A percentile compares a stretch with the other conserved stretches of the same genome.
Conservation (phyloP, 1,139 yeast species). For the Hemisphaericaspora xylofermentans region DNA sequence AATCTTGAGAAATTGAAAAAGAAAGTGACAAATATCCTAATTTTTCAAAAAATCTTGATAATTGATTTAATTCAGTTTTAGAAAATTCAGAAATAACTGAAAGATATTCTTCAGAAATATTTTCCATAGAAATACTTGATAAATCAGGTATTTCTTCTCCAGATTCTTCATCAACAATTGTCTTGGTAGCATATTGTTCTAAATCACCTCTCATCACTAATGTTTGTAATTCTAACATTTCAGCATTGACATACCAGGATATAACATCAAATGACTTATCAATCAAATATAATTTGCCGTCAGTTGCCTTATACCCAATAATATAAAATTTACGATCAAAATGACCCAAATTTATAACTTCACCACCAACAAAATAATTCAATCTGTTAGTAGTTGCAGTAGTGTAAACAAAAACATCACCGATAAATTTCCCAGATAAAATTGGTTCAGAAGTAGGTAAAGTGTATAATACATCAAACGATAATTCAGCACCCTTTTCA, state of each 20-base stretch:
- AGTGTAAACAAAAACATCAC: slow-evolving; percentile 93
- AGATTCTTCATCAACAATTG: slow-evolving; percentile 36
- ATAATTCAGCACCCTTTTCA: slow-evolving; percentile 84
- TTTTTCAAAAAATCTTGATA: slow-evolving; percentile 90
- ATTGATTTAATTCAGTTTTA: slow-evolving; percentile 69
- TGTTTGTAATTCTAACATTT: slow-evolving; percentile 93
- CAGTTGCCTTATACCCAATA: slow-evolving; percentile 78
- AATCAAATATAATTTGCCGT: slow-evolving; percentile 85
- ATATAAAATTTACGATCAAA: slow-evolving; percentile 86
- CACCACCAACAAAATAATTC: slow-evolving; percentile 93
- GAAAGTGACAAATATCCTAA: slow-evolving; percentile 88
- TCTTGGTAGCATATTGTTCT: slow-evolving; percentile 42
- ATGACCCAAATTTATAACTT: slow-evolving; percentile 88
- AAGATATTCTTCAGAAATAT: slow-evolving; percentile 58
- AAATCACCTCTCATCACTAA: slow-evolving; percentile 92
- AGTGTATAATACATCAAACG: slow-evolving; percentile 83
- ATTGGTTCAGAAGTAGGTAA: slow-evolving; percentile 69
- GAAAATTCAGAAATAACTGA: slow-evolving; percentile 48
- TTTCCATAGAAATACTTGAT: slow-evolving; percentile 61
- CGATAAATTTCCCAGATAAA: slow-evolving; percentile 91
- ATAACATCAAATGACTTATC: slow-evolving; percentile 87
- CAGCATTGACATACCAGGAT: slow-evolving; percentile 77
- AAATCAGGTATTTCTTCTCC: slow-evolving; percentile 43
- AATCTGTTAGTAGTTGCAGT: slow-evolving; percentile 78
- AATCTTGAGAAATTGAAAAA: slow-evolving; percentile 74